phyloP scores from a whole-genome alignment of 768 basidiomycete species.

The Tulasnella sp. region DNA sequence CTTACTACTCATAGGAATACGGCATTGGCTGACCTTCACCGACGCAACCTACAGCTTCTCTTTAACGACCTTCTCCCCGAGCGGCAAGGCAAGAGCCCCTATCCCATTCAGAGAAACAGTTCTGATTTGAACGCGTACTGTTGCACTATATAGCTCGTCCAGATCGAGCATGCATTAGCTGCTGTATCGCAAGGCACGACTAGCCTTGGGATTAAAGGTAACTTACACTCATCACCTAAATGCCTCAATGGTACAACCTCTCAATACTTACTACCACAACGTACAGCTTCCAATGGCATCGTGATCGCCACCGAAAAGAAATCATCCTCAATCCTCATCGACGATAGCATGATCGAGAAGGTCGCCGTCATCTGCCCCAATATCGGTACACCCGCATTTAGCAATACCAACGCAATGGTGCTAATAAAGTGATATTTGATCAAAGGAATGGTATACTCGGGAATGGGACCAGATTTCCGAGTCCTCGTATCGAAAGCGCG shows the following conservation, averaged over 20 bases:
- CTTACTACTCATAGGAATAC: not conserved
- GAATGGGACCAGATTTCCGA: slow-evolving; percentile 98
- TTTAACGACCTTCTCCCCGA: slow-evolving; percentile 97
- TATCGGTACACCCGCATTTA: slow-evolving; percentile 34
- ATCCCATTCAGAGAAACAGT: no score
- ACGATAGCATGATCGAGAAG: slow-evolving; percentile 97
- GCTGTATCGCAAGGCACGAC: slow-evolving; percentile 93
- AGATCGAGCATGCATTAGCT: slow-evolving; percentile 98
- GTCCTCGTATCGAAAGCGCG: slow-evolving; percentile 87
- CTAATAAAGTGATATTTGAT: not conserved
- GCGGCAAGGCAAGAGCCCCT: slow-evolving; percentile 46
- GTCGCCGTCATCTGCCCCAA: slow-evolving; percentile 96
- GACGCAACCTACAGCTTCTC: slow-evolving; percentile 60
- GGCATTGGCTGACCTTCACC: not conserved
- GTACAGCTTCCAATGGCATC: slow-evolving; percentile 89
- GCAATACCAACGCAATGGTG: not conserved
- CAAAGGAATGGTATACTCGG: slow-evolving; percentile 89
- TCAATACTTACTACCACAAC: not conserved
- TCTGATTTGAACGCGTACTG: no score
- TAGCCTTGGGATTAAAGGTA: slow-evolving; percentile 97
- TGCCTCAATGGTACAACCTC: no score
- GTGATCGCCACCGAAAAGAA: slow-evolving; percentile 99
- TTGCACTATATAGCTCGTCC: slow-evolving; percentile 48
- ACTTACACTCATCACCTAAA: not conserved
- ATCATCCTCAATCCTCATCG: slow-evolving; percentile 91